Conservation (phyloP, 768 basidiomycete genomes). For the Calocera cornea region DNA sequence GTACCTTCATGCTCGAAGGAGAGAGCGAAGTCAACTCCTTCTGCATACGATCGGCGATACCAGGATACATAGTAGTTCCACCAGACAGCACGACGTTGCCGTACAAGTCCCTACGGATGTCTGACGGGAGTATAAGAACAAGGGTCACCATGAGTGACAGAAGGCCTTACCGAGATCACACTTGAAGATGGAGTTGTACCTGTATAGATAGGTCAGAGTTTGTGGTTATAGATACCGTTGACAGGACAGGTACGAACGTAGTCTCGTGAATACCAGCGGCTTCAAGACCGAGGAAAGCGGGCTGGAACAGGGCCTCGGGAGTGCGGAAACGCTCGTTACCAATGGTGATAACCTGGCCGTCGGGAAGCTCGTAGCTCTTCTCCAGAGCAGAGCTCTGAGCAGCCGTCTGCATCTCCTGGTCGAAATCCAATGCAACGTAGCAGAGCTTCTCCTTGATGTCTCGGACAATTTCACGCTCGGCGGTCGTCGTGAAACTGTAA, state of each 20-base stretch:
- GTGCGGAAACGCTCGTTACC: slow-evolving; percentile 78
- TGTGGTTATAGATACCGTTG: background rate
- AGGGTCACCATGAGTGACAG: background rate
- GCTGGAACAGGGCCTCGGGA: slow-evolving; percentile 55
- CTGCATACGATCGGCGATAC: slow-evolving; percentile 91
- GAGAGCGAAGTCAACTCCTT: slow-evolving; percentile 78
- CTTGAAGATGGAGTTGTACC: slow-evolving; percentile 73
- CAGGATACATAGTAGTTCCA: slow-evolving; percentile 92
- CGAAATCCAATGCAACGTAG: slow-evolving; percentile 89
- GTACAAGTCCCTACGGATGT: slow-evolving; percentile 69
- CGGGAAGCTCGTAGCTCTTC: slow-evolving; percentile 86
- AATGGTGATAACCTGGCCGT: slow-evolving; percentile 90
- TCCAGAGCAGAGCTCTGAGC: slow-evolving; percentile 79
- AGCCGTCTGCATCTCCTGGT: slow-evolving; percentile 83
- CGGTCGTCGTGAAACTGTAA: slow-evolving; percentile 86
- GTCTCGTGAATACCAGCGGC: slow-evolving; percentile 87
- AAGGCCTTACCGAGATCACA: slow-evolving; percentile 40
- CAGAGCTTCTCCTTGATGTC: slow-evolving; percentile 98
- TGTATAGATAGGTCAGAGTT: background rate
- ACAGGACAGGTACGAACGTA: slow-evolving; percentile 33
- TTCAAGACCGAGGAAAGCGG: slow-evolving; percentile 61
- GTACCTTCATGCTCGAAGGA: slow-evolving; percentile 76
- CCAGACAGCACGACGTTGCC: slow-evolving; percentile 79
- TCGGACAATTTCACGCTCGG: slow-evolving; percentile 85
- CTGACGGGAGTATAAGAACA: slow-evolving; percentile 10